Conservation (phyloP, 2,329 filamentous ascomycete genomes). For the Trichoderma afroharzianum region DNA sequence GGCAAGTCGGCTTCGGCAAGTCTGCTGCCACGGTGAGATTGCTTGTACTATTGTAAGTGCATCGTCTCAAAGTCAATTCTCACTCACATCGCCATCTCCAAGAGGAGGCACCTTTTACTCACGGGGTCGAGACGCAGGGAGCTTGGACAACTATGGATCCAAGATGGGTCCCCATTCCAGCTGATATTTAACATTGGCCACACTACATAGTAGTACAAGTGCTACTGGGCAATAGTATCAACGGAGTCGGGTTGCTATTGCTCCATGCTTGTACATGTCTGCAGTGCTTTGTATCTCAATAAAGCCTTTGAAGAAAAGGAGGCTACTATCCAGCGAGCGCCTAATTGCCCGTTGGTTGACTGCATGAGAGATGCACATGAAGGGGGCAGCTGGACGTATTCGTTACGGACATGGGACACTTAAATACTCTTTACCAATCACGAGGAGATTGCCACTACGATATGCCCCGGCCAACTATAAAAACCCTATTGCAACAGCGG, state of each 20-base stretch:
- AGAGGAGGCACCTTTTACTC: not conserved
- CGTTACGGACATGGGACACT: not conserved
- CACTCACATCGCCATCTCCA: not conserved
- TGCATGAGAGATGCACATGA: not conserved
- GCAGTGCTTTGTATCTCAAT: not conserved
- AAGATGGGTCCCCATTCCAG: not conserved
- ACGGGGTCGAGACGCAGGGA: not conserved
- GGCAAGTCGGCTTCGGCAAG: not conserved
- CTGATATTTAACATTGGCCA: not conserved
- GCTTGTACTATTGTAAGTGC: not conserved
- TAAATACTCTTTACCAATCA: not conserved
- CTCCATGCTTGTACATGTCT: not conserved
- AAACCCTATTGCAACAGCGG: not conserved
- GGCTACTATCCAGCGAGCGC: not conserved
- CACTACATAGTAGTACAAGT: not conserved
- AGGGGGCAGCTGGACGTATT: not conserved
- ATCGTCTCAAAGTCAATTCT: not conserved
- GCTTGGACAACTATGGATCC: not conserved
- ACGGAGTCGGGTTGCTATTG: not conserved
- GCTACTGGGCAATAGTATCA: not conserved
- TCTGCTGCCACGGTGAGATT: not conserved
- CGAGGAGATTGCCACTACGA: not conserved
- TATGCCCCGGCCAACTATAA: not conserved
- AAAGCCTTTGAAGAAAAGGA: not conserved
- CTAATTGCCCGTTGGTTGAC: not conserved